These are phyloP conservation scores for Nakaseomyces glabratus DNA, from an alignment of 1,139 yeast species.

Conservation along the genomic window DNA sequence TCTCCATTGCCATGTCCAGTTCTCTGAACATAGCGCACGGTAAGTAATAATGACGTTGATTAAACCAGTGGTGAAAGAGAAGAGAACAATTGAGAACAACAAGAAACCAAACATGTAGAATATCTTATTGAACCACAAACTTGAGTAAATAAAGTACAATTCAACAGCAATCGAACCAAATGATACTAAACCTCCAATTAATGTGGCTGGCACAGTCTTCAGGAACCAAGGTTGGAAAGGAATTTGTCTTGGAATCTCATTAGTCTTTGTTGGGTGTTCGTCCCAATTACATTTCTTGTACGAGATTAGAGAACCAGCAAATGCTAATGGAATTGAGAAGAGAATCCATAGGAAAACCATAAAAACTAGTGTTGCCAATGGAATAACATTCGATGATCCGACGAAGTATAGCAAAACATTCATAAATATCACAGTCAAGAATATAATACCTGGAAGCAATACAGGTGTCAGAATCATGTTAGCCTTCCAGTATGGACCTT, in stretches of 20 bases:
- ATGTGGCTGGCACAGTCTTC: constrained; percentile 54
- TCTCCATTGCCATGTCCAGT: constrained; percentile 98
- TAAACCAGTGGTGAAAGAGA: constrained; percentile 73
- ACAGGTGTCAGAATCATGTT: constrained; percentile 77
- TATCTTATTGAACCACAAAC: constrained; percentile 89
- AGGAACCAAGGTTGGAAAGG: constrained; percentile 87
- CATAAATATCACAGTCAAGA: constrained; percentile 53
- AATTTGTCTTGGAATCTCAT: constrained; percentile 92
- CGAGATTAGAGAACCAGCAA: constrained; percentile 70
- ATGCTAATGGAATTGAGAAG: constrained; percentile 75
- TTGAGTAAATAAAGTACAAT: constrained; percentile 76
- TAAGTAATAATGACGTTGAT: constrained; percentile 76
- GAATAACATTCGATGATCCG: constrained; percentile 90
- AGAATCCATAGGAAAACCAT: constrained; percentile 77
- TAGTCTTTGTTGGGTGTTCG: constrained; percentile 68
- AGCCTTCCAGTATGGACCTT: constrained; percentile 85
- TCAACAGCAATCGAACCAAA: constrained; percentile 93
- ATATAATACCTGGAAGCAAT: constrained; percentile 72
- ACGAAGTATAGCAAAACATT: constrained; percentile 76
- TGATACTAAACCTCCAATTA: constrained; percentile 86
- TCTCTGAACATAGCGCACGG: constrained; percentile 79
- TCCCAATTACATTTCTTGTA: constrained; percentile 50
- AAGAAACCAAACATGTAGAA: constrained; percentile 97
- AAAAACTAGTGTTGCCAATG: constrained; percentile 81
- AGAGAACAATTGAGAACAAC: constrained; percentile 74